phyloP scores from a whole-genome alignment of 768 basidiomycete genomes.

The Rhizopogon rudus region DNA sequence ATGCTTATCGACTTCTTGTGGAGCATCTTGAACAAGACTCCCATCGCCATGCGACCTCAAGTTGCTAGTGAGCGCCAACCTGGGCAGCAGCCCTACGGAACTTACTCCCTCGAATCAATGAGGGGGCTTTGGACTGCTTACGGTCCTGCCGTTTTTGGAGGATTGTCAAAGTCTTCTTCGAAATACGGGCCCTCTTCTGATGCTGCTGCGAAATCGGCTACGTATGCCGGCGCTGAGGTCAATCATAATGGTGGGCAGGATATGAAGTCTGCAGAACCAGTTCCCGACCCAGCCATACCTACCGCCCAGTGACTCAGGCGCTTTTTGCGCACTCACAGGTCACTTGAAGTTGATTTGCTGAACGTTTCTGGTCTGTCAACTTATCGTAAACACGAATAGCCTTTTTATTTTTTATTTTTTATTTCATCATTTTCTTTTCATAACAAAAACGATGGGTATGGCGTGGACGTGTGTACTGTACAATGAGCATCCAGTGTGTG shows the following conservation, averaged over 20 bases:
- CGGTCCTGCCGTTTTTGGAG: conserved; percentile 33
- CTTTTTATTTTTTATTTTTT: not conserved
- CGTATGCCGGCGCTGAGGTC: conserved; percentile 5
- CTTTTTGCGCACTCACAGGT: not conserved
- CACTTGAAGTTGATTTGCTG: not conserved
- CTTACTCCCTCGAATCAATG: conserved; percentile 25
- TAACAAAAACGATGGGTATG: not conserved
- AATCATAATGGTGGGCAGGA: not conserved
- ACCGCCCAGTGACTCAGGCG: not conserved
- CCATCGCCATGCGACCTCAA: conserved; percentile 21
- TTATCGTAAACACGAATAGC: not conserved
- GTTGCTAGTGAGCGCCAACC: conserved; percentile 19
- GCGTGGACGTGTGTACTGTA: not conserved
- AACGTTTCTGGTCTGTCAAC: not conserved
- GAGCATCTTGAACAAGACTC: conserved; percentile 38
- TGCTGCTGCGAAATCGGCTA: conserved; percentile 8
- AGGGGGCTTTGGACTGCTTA: conserved; percentile 38
- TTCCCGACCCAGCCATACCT: not conserved
- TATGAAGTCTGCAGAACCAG: not conserved
- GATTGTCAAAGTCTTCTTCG: conserved; percentile 15
- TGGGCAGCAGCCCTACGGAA: conserved; percentile 9
- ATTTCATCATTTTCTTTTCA: not conserved
- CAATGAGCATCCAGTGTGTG: not conserved
- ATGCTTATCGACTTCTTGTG: conserved; percentile 44
- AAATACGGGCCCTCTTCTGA: conserved; percentile 1